phyloP scores from a whole-genome alignment of 768 basidiomycete genomes.

The Lactifluus volemus region DNA sequence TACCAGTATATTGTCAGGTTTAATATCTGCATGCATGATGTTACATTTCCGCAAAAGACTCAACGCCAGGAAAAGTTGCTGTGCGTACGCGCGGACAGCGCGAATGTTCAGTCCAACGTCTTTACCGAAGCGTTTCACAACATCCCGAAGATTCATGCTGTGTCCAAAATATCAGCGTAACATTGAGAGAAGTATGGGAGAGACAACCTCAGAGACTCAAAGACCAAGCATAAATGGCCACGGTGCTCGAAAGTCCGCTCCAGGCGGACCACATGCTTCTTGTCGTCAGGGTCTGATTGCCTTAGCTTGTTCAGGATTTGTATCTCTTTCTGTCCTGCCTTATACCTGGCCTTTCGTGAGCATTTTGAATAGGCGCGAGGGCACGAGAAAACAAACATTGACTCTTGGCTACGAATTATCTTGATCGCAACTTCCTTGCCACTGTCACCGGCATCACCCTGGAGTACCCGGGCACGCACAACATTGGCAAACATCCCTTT shows the following conservation, averaged over 20 bases:
- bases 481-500: conserved; percentile 99
- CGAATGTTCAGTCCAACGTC: conserved; percentile 93
- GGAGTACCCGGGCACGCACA: conserved; percentile 76
- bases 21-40: conserved; percentile 98
- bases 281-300: conserved; percentile 91
- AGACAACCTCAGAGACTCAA: conserved; percentile 81
- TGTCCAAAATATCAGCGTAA: conserved; percentile 6
- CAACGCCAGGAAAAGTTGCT: conserved; percentile 88
- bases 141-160: conserved; percentile 97
- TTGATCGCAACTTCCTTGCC: conserved; percentile 93
- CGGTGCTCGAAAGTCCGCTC: conserved; percentile 95
- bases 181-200: background rate
- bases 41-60: conserved; percentile 80
- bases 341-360: conserved; percentile 53
- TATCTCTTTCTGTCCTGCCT: conserved; percentile 87
- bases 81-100: conserved; percentile 97
- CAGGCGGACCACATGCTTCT: conserved; percentile 91
- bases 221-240: conserved; percentile 93
- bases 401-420: conserved; percentile 91
- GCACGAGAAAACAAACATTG: conserved; percentile 58
- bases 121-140: conserved; percentile 96
- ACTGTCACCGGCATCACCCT: conserved; percentile 45
- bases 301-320: conserved; percentile 81
- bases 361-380: background rate
- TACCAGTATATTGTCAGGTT: conserved; percentile 96